These are phyloP conservation scores for Salvia miltiorrhiza DNA, from an alignment of 257 asterid species.

Conservation along the genomic window DNA sequence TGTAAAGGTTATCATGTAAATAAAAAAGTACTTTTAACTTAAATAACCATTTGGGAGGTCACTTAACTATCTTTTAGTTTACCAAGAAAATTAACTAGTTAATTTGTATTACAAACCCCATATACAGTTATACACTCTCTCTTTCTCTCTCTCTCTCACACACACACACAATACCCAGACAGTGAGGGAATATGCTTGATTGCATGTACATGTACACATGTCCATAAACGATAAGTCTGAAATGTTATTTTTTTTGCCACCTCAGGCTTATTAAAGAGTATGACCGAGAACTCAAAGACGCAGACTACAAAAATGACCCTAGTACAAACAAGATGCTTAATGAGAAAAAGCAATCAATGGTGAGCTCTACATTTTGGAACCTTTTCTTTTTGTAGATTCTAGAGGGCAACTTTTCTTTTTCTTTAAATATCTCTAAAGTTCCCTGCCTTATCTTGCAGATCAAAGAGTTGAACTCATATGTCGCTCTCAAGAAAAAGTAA, in stretches of 20 bases:
- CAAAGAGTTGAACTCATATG: conserved; percentile 94
- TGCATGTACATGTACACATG: neutral
- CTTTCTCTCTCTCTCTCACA: neutral
- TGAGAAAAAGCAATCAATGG: conserved; percentile 95
- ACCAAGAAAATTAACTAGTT: neutral
- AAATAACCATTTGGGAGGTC: neutral
- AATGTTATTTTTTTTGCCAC: conserved; percentile 8
- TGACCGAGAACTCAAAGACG: conserved; percentile 71
- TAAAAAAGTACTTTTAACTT: neutral
- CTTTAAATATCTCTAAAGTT: conserved; percentile 17
- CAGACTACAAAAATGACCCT: conserved; percentile 69
- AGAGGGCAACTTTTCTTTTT: neutral
- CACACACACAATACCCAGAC: neutral
- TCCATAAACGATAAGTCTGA: conserved; percentile 11
- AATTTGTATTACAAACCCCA: neutral
- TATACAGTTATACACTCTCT: neutral
- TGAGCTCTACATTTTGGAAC: conserved; percentile 21
- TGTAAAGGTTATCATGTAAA: neutral
- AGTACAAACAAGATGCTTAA: conserved; percentile 67
- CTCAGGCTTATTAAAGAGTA: conserved; percentile 90
- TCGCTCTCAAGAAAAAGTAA: conserved; percentile 93
- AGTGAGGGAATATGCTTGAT: neutral
- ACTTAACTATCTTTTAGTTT: conserved; percentile 13
- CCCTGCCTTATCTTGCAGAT: conserved; percentile 57
- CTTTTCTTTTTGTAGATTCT: neutral